phyloP scores from a whole-genome alignment of 257 asterid genomes.

The Gentiana straminea region DNA sequence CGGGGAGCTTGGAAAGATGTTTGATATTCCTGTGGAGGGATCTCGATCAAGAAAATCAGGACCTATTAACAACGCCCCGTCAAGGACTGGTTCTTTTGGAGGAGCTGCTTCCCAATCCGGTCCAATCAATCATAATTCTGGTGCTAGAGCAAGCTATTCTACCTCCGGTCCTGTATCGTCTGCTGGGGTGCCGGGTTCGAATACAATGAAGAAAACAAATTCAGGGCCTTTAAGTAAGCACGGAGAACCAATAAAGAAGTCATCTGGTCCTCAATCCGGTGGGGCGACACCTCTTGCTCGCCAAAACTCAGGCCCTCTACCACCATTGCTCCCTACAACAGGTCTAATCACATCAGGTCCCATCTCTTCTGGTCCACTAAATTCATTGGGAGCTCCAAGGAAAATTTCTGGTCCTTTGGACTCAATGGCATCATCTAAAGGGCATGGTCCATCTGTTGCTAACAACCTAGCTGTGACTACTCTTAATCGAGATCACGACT shows the following conservation, averaged over 20 bases:
- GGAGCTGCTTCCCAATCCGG: constrained; percentile 35
- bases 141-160: constrained; percentile 64
- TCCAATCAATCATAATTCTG: constrained; percentile 48
- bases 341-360: constrained; percentile 91
- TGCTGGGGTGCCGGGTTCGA: constrained; percentile 41
- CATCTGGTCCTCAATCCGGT: constrained; percentile 88
- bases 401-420: constrained; percentile 81
- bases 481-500: constrained; percentile 48
- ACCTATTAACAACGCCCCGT: constrained; percentile 49
- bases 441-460: constrained; percentile 37
- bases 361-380: constrained; percentile 69
- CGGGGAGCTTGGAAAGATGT: constrained; percentile 94
- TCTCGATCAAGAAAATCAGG: constrained; percentile 83
- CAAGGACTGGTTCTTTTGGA: constrained; percentile 39
- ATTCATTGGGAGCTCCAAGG: constrained; percentile 66
- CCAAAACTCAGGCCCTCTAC: constrained; percentile 74
- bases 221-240: constrained; percentile 85
- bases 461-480: constrained; percentile 75
- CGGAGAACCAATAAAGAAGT: constrained; percentile 78
- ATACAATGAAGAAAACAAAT: constrained; percentile 64
- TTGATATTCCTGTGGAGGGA: constrained; percentile 68
- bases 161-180: constrained; percentile 77
- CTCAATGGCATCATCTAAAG: constrained; percentile 42
- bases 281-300: constrained; percentile 57
- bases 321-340: constrained; percentile 76